Evolutionary conservation across 2,329 filamentous ascomycete genomes (phyloP).

Genomic region (Diaporthe velutina): DNA sequence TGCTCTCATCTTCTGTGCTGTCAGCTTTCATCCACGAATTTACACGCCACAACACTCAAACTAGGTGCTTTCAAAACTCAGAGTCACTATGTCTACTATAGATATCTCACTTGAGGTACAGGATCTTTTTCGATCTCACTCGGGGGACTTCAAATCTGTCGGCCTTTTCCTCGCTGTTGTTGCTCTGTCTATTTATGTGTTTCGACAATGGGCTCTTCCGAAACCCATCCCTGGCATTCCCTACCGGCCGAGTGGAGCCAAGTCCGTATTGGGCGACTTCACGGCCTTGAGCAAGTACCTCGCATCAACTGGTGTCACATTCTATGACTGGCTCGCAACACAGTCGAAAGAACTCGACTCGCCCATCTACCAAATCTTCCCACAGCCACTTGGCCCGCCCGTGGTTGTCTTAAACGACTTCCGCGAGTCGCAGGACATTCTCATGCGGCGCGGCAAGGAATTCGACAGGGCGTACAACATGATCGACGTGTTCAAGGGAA

Average conservation of each 20-base stretch:
- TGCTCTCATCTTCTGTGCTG: neutral
- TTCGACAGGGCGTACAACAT: constrained; percentile 45
- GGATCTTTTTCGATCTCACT: neutral
- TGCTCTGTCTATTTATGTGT: neutral
- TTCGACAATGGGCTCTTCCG: constrained; percentile 41
- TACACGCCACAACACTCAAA: neutral
- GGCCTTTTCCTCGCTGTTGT: neutral
- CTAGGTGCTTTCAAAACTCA: neutral
- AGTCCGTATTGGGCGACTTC: constrained; percentile 43
- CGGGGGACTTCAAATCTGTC: neutral
- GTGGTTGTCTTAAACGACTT: constrained; percentile 9
- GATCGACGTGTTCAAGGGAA: constrained; percentile 40
- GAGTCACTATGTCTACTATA: neutral
- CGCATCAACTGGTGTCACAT: constrained; percentile 33
- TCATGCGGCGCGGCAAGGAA: constrained; percentile 23
- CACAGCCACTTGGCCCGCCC: constrained; percentile 46
- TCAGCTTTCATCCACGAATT: neutral
- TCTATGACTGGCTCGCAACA: constrained; percentile 38
- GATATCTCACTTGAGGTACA: neutral
- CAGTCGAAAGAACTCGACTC: constrained; percentile 39
- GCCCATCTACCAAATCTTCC: constrained; percentile 51
- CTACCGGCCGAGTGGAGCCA: constrained; percentile 42
- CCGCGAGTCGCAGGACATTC: constrained; percentile 15
- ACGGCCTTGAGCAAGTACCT: constrained; percentile 28
- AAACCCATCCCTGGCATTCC: constrained; percentile 49